Conservation (phyloP, 2,329 filamentous ascomycete genomes). For the Ascosphaera apis region DNA sequence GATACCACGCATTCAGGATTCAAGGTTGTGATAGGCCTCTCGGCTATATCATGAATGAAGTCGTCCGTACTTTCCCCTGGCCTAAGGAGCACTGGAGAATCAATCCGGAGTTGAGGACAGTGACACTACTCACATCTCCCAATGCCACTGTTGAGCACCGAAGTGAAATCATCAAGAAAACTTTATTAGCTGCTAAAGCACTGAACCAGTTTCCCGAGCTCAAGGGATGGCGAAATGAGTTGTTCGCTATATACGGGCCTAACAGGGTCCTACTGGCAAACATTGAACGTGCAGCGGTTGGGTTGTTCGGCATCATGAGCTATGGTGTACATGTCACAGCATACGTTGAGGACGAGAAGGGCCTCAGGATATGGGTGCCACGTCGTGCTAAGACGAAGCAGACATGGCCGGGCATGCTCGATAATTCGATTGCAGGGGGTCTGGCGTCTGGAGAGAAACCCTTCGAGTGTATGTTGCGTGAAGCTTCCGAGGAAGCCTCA, state of each 20-base stretch:
- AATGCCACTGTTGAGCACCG: conserved; percentile 38
- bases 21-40: conserved; percentile 38
- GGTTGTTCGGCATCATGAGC: conserved; percentile 50
- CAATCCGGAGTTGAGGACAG: conserved; percentile 33
- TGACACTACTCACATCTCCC: conserved; percentile 35
- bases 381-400: conserved; percentile 53
- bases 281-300: conserved; percentile 53
- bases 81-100: conserved; percentile 36
- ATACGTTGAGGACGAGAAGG: conserved; percentile 35
- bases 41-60: conserved; percentile 34
- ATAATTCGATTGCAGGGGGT: conserved; percentile 80
- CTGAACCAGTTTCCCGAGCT: conserved; percentile 52
- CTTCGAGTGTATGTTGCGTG: conserved; percentile 61
- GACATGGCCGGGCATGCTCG: conserved; percentile 76
- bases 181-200: conserved; percentile 45
- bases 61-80: conserved; percentile 19
- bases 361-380: conserved; percentile 66
- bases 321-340: conserved; percentile 69
- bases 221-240: conserved; percentile 56
- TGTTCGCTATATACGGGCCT: conserved; percentile 52
- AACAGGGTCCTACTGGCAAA: conserved; percentile 38
- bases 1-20: conserved; percentile 43
- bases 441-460: conserved; percentile 61
- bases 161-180: conserved; percentile 31
- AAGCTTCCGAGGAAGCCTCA: conserved; percentile 74